A percentile compares a stretch with the other conserved stretches of the same genome.
Evolutionary conservation across 768 basidiomycete species (phyloP).

Genomic region (Hypsizygus marmoreus): DNA sequence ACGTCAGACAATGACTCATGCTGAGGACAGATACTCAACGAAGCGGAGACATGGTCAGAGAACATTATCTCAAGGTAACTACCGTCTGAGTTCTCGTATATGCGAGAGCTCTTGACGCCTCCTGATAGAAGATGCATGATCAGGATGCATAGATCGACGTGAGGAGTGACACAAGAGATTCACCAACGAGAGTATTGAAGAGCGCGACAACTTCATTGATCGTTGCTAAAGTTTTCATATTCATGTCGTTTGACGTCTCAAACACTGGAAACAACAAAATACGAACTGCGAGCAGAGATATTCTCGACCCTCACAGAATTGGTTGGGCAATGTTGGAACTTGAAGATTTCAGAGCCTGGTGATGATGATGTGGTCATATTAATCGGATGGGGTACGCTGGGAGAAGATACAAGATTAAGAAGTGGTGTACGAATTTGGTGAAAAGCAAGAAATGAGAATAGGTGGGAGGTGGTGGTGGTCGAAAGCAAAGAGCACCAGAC

Average conservation of each 20-base stretch:
- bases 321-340: slow-evolving; percentile 35
- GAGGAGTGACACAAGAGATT: slow-evolving; percentile 7
- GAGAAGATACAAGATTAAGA: slow-evolving; percentile 17
- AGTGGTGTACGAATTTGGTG: slow-evolving; percentile 14
- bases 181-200: slow-evolving; percentile 62
- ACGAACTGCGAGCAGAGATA: slow-evolving; percentile 41
- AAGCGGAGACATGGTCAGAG: slow-evolving; percentile 49
- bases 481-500: slow-evolving; percentile 16
- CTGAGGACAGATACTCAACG: slow-evolving; percentile 38
- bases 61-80: slow-evolving; percentile 56
- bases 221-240: slow-evolving; percentile 30
- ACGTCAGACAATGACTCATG: not conserved
- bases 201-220: slow-evolving; percentile 53
- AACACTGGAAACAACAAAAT: not conserved
- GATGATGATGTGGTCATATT: slow-evolving; percentile 12
- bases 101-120: slow-evolving; percentile 49
- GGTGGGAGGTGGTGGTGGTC: slow-evolving; percentile 18
- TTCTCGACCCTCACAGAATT: slow-evolving; percentile 54
- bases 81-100: slow-evolving; percentile 38
- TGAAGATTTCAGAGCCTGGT: slow-evolving; percentile 20
- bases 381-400: slow-evolving; percentile 18
- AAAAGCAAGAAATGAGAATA: slow-evolving; percentile 19
- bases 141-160: not conserved
- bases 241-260: slow-evolving; percentile 1
- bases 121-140: slow-evolving; percentile 33